Evolutionary conservation across 495 filamentous ascomycete genomes (phyloP).

Genomic region (Annulohypoxylon stygium): DNA sequence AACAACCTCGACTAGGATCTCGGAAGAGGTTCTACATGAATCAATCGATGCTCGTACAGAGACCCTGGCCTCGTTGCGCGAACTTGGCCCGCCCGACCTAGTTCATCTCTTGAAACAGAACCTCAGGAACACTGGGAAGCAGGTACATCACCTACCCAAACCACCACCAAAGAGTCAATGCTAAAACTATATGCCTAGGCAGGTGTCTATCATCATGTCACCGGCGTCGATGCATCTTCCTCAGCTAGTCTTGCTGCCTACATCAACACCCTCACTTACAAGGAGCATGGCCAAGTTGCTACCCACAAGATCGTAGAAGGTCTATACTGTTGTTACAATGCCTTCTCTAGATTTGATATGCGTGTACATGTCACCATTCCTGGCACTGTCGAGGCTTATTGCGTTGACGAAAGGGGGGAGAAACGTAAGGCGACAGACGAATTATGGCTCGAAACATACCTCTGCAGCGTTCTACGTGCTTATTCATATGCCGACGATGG

Average conservation of each 20-base stretch:
- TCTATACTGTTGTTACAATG: slow-evolving; percentile 99
- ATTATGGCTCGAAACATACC: slow-evolving; percentile 96
- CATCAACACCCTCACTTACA: slow-evolving; percentile 96
- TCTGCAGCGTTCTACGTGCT: slow-evolving; percentile 91
- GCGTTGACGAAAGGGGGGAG: slow-evolving; percentile 94
- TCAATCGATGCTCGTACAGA: slow-evolving; percentile 93
- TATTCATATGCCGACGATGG: slow-evolving; percentile 98
- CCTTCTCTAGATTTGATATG: slow-evolving; percentile 98
- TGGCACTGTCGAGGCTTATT: slow-evolving; percentile 94
- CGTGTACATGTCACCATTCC: slow-evolving; percentile 97
- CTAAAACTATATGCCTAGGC: slow-evolving; percentile 65
- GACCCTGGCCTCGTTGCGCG: slow-evolving; percentile 81
- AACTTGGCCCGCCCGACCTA: slow-evolving; percentile 94
- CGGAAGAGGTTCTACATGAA: slow-evolving; percentile 89
- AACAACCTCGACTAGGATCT: slow-evolving; percentile 71
- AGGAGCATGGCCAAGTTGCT: slow-evolving; percentile 78
- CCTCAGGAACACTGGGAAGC: slow-evolving; percentile 70
- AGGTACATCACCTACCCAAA: slow-evolving; percentile 60
- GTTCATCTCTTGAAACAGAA: slow-evolving; percentile 95
- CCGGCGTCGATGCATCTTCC: slow-evolving; percentile 95
- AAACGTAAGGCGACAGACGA: slow-evolving; percentile 91
- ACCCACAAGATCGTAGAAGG: slow-evolving; percentile 92
- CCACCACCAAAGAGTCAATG: background rate
- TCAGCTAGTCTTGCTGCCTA: slow-evolving; percentile 97
- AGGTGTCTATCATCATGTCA: slow-evolving; percentile 98